Evolutionary conservation across 306 rosid species (phyloP).

Genomic region (Casuarina equisetifolia): DNA sequence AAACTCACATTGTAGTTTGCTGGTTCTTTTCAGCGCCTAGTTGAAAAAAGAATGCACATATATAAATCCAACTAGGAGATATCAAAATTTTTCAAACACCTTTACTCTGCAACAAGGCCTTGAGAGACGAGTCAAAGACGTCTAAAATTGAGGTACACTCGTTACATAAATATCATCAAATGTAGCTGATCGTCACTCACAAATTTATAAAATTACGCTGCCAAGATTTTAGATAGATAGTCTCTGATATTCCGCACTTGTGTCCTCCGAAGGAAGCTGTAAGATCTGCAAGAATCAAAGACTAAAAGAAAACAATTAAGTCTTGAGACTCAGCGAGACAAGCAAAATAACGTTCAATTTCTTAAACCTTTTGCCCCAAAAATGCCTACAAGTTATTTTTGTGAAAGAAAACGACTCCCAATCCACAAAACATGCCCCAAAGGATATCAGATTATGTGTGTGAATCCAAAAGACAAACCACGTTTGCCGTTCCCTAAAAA

Average conservation of each 20-base stretch:
- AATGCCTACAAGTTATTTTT: background rate
- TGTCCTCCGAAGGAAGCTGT: background rate
- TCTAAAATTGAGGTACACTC: background rate
- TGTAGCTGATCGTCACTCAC: background rate
- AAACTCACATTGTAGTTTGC: too few species aligned
- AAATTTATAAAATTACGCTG: background rate
- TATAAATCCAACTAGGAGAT: too few species aligned
- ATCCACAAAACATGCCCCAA: background rate
- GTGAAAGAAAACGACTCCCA: background rate
- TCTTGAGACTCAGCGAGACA: too few species aligned
- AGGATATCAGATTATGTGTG: background rate
- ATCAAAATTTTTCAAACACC: background rate
- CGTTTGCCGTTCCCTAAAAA: background rate
- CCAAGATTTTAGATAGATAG: background rate
- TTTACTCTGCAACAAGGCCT: background rate
- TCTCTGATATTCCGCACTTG: background rate
- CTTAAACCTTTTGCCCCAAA: too few species aligned
- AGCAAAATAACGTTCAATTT: too few species aligned
- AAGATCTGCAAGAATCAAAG: background rate
- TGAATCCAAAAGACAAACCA: background rate
- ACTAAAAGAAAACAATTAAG: too few species aligned
- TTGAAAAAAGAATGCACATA: too few species aligned
- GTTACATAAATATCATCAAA: background rate
- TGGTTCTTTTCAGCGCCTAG: too few species aligned
- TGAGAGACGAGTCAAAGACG: background rate